Evolutionary conservation across 2,329 filamentous ascomycete genomes (phyloP).

Genomic region (Mariannaea elegans): DNA sequence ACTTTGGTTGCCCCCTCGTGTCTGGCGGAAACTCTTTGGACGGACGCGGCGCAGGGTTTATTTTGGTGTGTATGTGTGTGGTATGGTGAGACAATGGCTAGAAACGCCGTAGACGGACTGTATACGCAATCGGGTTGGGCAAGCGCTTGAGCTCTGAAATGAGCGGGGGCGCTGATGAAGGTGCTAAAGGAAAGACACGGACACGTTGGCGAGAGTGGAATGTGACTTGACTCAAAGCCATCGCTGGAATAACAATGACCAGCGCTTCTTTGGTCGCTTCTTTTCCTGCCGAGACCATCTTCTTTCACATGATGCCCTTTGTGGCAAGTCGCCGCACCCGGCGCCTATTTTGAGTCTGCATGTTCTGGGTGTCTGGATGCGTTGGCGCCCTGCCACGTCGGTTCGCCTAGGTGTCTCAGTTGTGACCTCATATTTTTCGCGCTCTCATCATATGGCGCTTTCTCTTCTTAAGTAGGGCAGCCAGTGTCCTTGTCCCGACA

Average conservation of each 20-base stretch:
- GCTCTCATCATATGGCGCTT: constrained; percentile 5
- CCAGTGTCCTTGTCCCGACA: not conserved
- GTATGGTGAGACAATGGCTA: constrained; percentile 32
- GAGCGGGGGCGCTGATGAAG: constrained; percentile 4
- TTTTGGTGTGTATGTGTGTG: constrained; percentile 26
- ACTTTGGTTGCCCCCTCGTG: constrained; percentile 6
- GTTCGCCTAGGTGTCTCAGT: constrained; percentile 37
- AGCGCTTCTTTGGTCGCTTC: not conserved
- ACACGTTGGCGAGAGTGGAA: constrained; percentile 31
- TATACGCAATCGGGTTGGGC: constrained; percentile 37
- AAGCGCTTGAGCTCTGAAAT: not conserved
- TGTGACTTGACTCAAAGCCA: constrained; percentile 41
- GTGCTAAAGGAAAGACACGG: not conserved
- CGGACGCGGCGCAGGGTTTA: constrained; percentile 35
- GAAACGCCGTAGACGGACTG: constrained; percentile 13
- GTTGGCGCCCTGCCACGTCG: constrained; percentile 31
- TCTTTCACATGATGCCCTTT: constrained; percentile 37
- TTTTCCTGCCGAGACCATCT: not conserved
- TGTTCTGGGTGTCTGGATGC: constrained; percentile 32
- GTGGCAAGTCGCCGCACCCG: constrained; percentile 34
- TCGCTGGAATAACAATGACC: constrained; percentile 26
- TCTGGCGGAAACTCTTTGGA: constrained; percentile 25
- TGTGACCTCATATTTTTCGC: constrained; percentile 28
- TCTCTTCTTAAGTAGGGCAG: not conserved
- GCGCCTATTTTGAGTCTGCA: constrained; percentile 33